Evolutionary conservation across 768 basidiomycete genomes (phyloP).

Genomic region (Artomyces pyxidatus): DNA sequence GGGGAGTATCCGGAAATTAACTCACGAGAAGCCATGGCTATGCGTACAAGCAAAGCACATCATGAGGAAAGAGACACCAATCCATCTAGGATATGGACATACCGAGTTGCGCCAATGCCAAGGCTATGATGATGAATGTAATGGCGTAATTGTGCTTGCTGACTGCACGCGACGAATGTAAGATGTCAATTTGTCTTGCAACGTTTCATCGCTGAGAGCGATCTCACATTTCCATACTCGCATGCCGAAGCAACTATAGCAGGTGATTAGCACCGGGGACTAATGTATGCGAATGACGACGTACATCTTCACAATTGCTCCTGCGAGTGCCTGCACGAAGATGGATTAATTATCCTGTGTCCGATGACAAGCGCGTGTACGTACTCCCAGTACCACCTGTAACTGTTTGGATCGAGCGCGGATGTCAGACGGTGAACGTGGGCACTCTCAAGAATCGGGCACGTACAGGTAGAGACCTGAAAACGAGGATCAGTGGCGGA

Average conservation of each 20-base stretch:
- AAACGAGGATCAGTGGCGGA: not conserved
- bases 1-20: not conserved
- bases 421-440: not conserved
- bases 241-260: constrained; percentile 11
- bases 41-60: not conserved
- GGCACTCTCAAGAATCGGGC: constrained; percentile 3
- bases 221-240: constrained; percentile 17
- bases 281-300: not conserved
- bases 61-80: not conserved
- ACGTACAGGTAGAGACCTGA: constrained; percentile 13
- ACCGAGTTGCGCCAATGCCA: constrained; percentile 13
- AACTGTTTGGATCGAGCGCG: not conserved
- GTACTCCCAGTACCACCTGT: constrained; percentile 13
- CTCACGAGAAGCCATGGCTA: not conserved
- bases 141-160: constrained; percentile 10
- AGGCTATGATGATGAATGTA: constrained; percentile 11
- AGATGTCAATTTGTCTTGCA: too few species aligned
- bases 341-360: too few species aligned
- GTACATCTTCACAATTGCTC: constrained; percentile 13
- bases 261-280: not conserved
- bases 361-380: too few species aligned
- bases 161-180: constrained; percentile 1
- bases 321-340: constrained; percentile 5
- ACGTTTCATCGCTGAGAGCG: not conserved
- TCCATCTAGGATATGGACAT: not conserved